Evolutionary conservation across 306 rosid species (phyloP).

Genomic region (Phaseolus lunatus): DNA sequence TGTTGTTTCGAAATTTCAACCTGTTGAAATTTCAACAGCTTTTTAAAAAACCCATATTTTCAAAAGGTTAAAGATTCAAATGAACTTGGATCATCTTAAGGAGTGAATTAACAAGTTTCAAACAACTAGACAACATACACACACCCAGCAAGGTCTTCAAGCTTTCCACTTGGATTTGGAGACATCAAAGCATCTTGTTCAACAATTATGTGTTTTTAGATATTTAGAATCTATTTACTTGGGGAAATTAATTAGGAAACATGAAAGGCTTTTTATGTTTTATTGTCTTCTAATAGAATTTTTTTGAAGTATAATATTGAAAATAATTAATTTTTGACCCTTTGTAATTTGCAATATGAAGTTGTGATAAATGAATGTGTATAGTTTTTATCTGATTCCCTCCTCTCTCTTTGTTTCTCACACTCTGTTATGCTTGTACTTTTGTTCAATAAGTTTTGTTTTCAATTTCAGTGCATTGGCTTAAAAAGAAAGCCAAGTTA

Average conservation of each 20-base stretch:
- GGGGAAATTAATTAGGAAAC: background rate
- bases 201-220: slow-evolving; percentile 1
- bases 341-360: slow-evolving; percentile 16
- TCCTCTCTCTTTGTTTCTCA: background rate
- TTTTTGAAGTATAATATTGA: background rate
- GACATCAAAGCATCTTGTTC: no score
- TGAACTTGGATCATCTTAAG: no score
- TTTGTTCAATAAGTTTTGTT: slow-evolving; percentile 39
- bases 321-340: background rate
- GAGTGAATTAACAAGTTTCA: no score
- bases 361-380: slow-evolving; percentile 8
- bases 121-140: no score
- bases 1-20: no score
- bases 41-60: no score
- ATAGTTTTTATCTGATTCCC: background rate
- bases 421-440: slow-evolving; percentile 30
- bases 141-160: no score
- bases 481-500: slow-evolving; percentile 77
- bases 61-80: no score
- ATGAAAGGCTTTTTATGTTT: slow-evolving; percentile 19
- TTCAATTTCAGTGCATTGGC: slow-evolving; percentile 84
- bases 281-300: background rate
- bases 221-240: slow-evolving; percentile 13
- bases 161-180: no score
- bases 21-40: no score